phyloP scores from a whole-genome alignment of 805 yeast species.

The Zygosaccharomyces siamensis region DNA sequence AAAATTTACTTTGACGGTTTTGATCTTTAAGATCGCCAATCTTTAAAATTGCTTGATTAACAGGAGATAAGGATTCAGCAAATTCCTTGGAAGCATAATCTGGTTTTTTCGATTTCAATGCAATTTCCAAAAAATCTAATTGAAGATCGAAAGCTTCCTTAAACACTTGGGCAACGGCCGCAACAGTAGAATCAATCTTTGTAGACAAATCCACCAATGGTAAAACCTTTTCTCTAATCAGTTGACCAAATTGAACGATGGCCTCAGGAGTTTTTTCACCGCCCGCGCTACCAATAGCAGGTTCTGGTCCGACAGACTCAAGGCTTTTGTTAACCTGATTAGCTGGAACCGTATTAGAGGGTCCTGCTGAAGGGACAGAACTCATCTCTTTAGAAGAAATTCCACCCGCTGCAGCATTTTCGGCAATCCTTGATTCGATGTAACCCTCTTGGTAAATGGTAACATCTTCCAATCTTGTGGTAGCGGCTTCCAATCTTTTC shows the following conservation, averaged over 20 bases:
- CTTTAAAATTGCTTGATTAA: constrained; percentile 53
- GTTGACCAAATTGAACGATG: constrained; percentile 48
- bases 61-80: constrained; percentile 58
- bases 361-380: constrained; percentile 12
- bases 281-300: constrained; percentile 6
- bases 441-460: constrained; percentile 70
- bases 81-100: constrained; percentile 50
- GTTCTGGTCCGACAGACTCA: constrained; percentile 13
- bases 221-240: constrained; percentile 47
- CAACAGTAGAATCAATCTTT: constrained; percentile 46
- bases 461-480: constrained; percentile 86
- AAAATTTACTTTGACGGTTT: constrained; percentile 60
- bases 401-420: constrained; percentile 14
- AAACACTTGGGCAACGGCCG: constrained; percentile 42
- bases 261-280: constrained; percentile 35
- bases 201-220: constrained; percentile 50
- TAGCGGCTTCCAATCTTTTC: constrained; percentile 86
- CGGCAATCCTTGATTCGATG: constrained; percentile 34
- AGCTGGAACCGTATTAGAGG: constrained; percentile 15
- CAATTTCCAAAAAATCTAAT: constrained; percentile 54
- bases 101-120: constrained; percentile 60
- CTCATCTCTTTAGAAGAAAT: constrained; percentile 18
- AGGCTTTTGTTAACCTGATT: not conserved
- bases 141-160: constrained; percentile 55
- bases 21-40: constrained; percentile 66